Evolutionary conservation across 192 early-diverging fungal species (phyloP).

Genomic region (Backusella westeae): DNA sequence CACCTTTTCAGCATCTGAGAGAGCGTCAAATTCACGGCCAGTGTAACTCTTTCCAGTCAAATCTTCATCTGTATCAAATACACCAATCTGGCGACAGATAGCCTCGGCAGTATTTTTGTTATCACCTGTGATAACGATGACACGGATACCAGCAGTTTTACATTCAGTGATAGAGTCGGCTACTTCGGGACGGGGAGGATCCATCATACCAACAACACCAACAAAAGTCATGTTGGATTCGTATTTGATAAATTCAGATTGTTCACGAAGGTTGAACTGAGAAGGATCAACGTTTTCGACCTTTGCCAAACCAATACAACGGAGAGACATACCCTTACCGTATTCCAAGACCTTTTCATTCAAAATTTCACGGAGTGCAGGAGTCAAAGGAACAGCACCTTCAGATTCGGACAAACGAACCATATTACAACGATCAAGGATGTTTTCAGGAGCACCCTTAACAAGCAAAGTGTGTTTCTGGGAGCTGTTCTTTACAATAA

Average conservation of each 20-base stretch:
- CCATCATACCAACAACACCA: conserved; percentile 95
- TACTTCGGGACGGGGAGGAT: conserved; percentile 96
- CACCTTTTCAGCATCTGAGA: conserved; percentile 69
- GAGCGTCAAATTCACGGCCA: conserved; percentile 93
- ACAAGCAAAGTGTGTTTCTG: conserved; percentile 62
- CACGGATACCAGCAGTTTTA: conserved; percentile 92
- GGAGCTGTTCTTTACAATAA: conserved; percentile 56
- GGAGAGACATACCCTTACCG: conserved; percentile 74
- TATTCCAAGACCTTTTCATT: conserved; percentile 67
- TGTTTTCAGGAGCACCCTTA: conserved; percentile 94
- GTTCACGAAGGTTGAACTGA: conserved; percentile 55
- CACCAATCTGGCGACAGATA: conserved; percentile 94
- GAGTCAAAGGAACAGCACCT: conserved; percentile 62
- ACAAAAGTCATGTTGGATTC: conserved; percentile 91
- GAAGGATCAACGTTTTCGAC: conserved; percentile 64
- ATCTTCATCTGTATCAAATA: conserved; percentile 73
- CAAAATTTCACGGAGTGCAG: conserved; percentile 57
- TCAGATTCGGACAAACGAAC: conserved; percentile 50
- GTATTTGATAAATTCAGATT: conserved; percentile 63
- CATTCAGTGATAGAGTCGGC: conserved; percentile 80
- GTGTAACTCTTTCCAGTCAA: conserved; percentile 74
- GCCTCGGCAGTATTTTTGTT: conserved; percentile 96
- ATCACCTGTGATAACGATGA: conserved; percentile 98
- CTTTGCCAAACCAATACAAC: conserved; percentile 89
- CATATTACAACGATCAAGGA: conserved; percentile 83